Evolutionary conservation across 306 rosid genomes (phyloP), one percentile per base, ranked within the genome.

Genomic region (Quercus ilex): DNA sequence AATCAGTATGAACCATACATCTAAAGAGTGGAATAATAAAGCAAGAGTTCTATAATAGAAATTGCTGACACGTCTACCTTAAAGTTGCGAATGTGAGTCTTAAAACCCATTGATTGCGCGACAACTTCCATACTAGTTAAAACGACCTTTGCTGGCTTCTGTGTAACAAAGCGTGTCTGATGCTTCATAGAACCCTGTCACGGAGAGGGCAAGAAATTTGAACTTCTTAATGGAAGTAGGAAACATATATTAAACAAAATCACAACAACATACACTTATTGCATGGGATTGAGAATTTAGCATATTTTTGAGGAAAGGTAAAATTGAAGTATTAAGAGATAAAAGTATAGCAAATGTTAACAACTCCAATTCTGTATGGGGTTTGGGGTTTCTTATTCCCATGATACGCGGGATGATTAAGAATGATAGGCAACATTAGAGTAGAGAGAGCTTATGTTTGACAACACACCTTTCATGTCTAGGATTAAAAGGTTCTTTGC

Each of bases 91-190:
- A 85, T 93, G 74, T 91, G 98, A 0, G 97, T 93, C 90, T 93
- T 93, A 76, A 86, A 93, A 71, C 98, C 97, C 98, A 93, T 90
- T 60, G 98, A 90, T 71, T 91, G 97, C 11, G 97, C 93, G 79
- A 93, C 95, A 72, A 93, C 98, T 88, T 93, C 98, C 98, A 93
- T 89, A 79, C 91, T 93, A 14, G 97, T 91, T 56, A 93, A 65
- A 76, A 90, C 87, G 60, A 93, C 95, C 85, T 91, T 93, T 31
- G 95, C 97, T 64, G 98, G 98, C 89, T 93, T 93, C 76, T 88
- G 93, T 76, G 95, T 85, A 80, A 93, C 83, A 73, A 93, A 93
- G 81, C 97, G 98, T 51, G 98, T 91, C 67, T 88, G 97, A 78
- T 86, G 49, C 82, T 86, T 89, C 76, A 81, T 63, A 64, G 91